A percentile compares a stretch with the other conserved stretches of the same genome.
phyloP scores from a whole-genome alignment of 2,329 filamentous ascomycete species.

The Fusarium tanahbumbuense region DNA sequence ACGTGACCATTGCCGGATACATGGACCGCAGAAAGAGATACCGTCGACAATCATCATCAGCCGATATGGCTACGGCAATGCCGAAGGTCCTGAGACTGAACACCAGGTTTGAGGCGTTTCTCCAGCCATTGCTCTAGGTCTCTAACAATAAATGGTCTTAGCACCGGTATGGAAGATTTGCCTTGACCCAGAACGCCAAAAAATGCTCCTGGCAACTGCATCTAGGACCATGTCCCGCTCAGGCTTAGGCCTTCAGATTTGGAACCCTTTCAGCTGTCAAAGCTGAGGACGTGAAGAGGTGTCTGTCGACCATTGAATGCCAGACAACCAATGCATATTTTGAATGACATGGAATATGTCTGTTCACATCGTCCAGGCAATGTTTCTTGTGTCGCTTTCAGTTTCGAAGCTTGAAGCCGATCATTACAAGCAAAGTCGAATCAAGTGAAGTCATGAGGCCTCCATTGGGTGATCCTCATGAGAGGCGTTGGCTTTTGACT shows the following conservation, averaged over 20 bases:
- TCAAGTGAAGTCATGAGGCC: not conserved
- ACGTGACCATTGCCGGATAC: conserved; percentile 26
- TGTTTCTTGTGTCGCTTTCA: not conserved
- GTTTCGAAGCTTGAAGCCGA: not conserved
- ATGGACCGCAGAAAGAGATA: conserved; percentile 26
- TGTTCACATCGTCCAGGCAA: not conserved
- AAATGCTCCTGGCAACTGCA: conserved; percentile 1
- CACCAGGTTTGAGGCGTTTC: conserved; percentile 2
- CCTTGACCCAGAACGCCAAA: not conserved
- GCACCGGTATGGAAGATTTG: not conserved
- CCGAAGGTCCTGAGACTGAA: conserved; percentile 1
- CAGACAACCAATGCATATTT: not conserved
- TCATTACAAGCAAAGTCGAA: not conserved
- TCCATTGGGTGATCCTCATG: not conserved
- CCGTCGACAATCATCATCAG: conserved; percentile 11
- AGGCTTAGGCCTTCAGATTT: not conserved
- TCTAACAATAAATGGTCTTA: not conserved
- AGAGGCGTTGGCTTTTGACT: not conserved
- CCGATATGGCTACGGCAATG: not conserved
- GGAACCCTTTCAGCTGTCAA: not conserved
- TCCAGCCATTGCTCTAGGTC: not conserved
- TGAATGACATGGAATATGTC: not conserved
- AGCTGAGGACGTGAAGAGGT: conserved; percentile 1
- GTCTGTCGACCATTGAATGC: not conserved
- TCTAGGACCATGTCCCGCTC: not conserved